phyloP scores from a whole-genome alignment of 2,329 filamentous ascomycete species.

The Colletotrichum tanaceti region DNA sequence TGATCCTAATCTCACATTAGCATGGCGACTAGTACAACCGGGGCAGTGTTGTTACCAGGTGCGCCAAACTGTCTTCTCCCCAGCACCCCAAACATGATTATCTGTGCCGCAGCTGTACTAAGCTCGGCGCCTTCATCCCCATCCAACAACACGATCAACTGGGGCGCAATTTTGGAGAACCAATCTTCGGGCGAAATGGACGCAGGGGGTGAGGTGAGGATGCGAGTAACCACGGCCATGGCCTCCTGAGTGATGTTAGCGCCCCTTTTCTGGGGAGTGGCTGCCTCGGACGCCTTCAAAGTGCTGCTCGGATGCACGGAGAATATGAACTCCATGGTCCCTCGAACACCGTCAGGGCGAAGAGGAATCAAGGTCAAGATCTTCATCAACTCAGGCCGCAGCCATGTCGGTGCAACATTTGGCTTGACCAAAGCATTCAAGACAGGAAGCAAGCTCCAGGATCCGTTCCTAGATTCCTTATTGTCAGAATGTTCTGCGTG shows the following conservation, averaged over 20 bases:
- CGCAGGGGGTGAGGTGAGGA: conserved; percentile 70
- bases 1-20: conserved; percentile 53
- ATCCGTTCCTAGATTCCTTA: conserved; percentile 45
- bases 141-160: conserved; percentile 72
- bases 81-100: conserved; percentile 75
- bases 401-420: conserved; percentile 67
- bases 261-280: conserved; percentile 64
- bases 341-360: conserved; percentile 71
- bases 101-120: conserved; percentile 68
- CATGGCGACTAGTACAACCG: conserved; percentile 9
- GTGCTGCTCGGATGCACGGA: conserved; percentile 71
- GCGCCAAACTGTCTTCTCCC: conserved; percentile 73
- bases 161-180: conserved; percentile 70
- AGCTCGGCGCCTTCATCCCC: conserved; percentile 68
- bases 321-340: conserved; percentile 77
- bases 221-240: conserved; percentile 69
- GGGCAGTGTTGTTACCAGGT: conserved; percentile 58
- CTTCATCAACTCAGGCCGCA: conserved; percentile 67
- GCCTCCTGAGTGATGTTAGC: conserved; percentile 76
- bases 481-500: conserved; percentile 43
- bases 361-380: conserved; percentile 71
- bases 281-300: conserved; percentile 53
- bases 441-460: conserved; percentile 68
- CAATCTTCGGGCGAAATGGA: conserved; percentile 66
- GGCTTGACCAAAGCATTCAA: conserved; percentile 74